These are phyloP conservation scores for Russula earlei DNA, from an alignment of 768 basidiomycete genomes.

Conservation along the genomic window DNA sequence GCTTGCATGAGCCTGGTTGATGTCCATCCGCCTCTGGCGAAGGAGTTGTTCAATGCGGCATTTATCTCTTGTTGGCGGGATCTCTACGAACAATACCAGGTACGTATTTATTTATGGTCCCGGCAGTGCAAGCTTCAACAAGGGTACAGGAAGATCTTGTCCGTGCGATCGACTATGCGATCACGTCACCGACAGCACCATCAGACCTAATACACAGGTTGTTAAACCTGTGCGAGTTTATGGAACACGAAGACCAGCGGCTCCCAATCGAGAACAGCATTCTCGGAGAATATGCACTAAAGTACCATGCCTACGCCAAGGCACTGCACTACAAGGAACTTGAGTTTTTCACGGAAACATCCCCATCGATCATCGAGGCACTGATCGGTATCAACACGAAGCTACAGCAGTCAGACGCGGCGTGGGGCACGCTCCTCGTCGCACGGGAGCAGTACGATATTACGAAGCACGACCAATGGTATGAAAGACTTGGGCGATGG, in stretches of 20 bases:
- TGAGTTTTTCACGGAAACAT: slow-evolving; percentile 90
- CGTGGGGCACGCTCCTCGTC: slow-evolving; percentile 89
- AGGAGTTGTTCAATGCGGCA: slow-evolving; percentile 95
- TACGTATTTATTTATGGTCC: slow-evolving; percentile 26
- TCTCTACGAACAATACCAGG: slow-evolving; percentile 94
- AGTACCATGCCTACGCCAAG: slow-evolving; percentile 92
- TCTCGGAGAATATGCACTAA: slow-evolving; percentile 88
- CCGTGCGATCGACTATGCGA: slow-evolving; percentile 76
- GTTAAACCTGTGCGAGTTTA: slow-evolving; percentile 92
- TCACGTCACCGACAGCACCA: slow-evolving; percentile 67
- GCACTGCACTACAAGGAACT: slow-evolving; percentile 98
- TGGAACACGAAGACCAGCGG: slow-evolving; percentile 97
- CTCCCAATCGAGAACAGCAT: slow-evolving; percentile 90
- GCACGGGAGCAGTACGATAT: slow-evolving; percentile 87
- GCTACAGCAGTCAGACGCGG: slow-evolving; percentile 94
- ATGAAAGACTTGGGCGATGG: slow-evolving; percentile 93
- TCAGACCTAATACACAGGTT: slow-evolving; percentile 85
- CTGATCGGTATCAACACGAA: slow-evolving; percentile 95
- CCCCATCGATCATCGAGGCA: slow-evolving; percentile 84
- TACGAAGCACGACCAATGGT: slow-evolving; percentile 95
- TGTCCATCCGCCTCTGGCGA: slow-evolving; percentile 80
- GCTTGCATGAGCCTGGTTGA: slow-evolving; percentile 94
- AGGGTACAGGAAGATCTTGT: slow-evolving; percentile 80
- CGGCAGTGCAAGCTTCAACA: not conserved
- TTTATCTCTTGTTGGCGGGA: slow-evolving; percentile 98